Base-by-base conservation (phyloP, 1,139 yeast genomes). In the Saccharomyces hybrid region DNA sequence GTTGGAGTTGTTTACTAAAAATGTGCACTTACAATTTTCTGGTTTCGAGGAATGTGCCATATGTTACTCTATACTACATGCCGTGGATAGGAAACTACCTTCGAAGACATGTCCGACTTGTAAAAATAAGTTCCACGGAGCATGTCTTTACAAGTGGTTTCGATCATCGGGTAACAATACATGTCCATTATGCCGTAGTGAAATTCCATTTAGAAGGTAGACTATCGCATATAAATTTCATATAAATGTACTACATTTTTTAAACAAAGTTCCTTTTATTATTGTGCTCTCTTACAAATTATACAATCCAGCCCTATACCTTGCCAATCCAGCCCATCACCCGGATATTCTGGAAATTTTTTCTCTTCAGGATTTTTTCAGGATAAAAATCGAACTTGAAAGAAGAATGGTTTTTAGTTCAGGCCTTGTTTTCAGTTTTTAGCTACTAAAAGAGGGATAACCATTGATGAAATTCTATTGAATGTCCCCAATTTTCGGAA, bases 1-100 rank as follows among this genome's bases (percentile, higher is more conserved):
- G 1, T 76, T 95, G 54, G 91, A 87, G 60, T 77, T 88, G 50
- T 88, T 91, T 70, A 84, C 87, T 68, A 83, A 81, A 63, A 90
- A 90, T 66, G 93, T 89, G 47, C 79, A 82, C 50, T 75, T 88
- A 57, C 96, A 91, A 67, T 91, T 91, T 68, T 83, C 87, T 11
- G 97, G 97, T 0, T 90, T 89, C 62, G 97, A 89, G 63, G 98
- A 93, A 58, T 93, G 99, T 77, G 96, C 98, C 5, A 90, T 93
- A 66, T 93, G 99, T 70, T 93, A 91, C 69, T 85, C 95, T 3
- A 86, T 91, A 59, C 75, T 90, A 60, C 96, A 91, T 66, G 77
- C 77, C 11, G 93, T 88, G 62, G 97, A 91, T 66, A 87, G 88
- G 65, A 86, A 97, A 3, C 78, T 93, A 57, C 99, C 99, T 4